Evolutionary conservation across 208 protist species (phyloP).

Genomic region (Crithidia thermophila): DNA sequence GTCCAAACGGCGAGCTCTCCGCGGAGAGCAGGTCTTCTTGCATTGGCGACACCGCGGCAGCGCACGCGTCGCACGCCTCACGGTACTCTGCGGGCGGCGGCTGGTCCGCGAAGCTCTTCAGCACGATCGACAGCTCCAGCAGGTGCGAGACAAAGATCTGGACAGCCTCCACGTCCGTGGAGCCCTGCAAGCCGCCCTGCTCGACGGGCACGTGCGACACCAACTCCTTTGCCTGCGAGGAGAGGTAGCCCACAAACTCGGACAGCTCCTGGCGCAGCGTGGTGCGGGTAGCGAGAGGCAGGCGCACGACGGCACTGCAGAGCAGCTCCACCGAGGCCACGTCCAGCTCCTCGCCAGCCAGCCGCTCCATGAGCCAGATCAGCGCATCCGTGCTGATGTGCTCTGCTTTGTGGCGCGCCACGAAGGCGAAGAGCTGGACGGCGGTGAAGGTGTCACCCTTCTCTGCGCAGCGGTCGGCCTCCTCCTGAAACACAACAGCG

Average conservation of each 20-base stretch:
- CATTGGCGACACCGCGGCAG: slow-evolving; percentile 5
- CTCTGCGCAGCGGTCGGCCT: slow-evolving; percentile 70
- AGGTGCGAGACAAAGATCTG: slow-evolving; percentile 38
- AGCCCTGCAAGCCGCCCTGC: slow-evolving; percentile 51
- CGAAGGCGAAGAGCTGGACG: slow-evolving; percentile 67
- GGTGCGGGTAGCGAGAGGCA: slow-evolving; percentile 37
- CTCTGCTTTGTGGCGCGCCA: slow-evolving; percentile 58
- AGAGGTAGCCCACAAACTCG: slow-evolving; percentile 48
- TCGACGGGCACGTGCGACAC: slow-evolving; percentile 34
- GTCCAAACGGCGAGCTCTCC: slow-evolving; percentile 38
- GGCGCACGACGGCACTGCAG: slow-evolving; percentile 40
- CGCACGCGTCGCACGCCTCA: slow-evolving; percentile 23
- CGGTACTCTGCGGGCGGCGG: slow-evolving; percentile 27
- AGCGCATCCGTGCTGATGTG: slow-evolving; percentile 54
- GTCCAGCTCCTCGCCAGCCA: slow-evolving; percentile 65
- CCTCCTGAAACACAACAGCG: slow-evolving; percentile 56
- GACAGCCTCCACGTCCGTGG: slow-evolving; percentile 31
- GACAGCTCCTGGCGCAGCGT: slow-evolving; percentile 48
- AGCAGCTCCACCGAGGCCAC: slow-evolving; percentile 44
- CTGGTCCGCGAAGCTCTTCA: slow-evolving; percentile 8
- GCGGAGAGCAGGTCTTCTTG: slow-evolving; percentile 31
- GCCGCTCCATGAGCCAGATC: slow-evolving; percentile 71
- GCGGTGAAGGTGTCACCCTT: slow-evolving; percentile 62
- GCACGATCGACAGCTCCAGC: slow-evolving; percentile 24
- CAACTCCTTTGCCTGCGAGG: slow-evolving; percentile 41